Conservation (phyloP, 2,329 filamentous ascomycete species). For the Claviceps arundinis region DNA sequence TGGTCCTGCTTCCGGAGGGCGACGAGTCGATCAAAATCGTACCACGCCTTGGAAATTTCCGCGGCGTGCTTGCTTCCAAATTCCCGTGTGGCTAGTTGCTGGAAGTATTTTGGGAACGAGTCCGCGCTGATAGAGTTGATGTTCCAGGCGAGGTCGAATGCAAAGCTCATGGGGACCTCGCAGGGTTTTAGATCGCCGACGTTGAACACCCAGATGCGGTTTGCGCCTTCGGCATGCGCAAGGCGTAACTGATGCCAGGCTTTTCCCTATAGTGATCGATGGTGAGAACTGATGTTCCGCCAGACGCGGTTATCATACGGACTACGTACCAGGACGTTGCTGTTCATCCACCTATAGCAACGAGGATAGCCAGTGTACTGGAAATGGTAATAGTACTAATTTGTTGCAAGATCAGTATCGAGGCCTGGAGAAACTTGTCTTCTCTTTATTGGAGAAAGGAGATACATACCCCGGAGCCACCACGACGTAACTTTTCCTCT, state of each 20-base stretch:
- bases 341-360: conserved; percentile 50
- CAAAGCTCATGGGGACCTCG: conserved; percentile 41
- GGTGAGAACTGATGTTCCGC: not conserved
- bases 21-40: conserved; percentile 35
- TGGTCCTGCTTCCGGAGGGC: conserved; percentile 47
- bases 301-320: not conserved
- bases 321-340: conserved; percentile 35
- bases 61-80: conserved; percentile 33
- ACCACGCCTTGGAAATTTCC: conserved; percentile 34
- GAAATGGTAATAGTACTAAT: conserved; percentile 37
- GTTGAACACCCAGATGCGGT: conserved; percentile 49
- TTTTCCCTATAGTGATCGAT: conserved; percentile 15
- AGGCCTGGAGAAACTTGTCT: no score
- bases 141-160: conserved; percentile 44
- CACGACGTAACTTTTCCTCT: conserved; percentile 36
- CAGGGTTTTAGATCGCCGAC: conserved; percentile 48
- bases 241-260: conserved; percentile 39
- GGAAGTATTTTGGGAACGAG: conserved; percentile 28
- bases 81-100: conserved; percentile 33
- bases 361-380: conserved; percentile 50
- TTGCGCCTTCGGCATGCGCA: conserved; percentile 33
- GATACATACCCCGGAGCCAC: conserved; percentile 39
- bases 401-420: conserved; percentile 6
- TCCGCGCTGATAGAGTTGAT: conserved; percentile 29
- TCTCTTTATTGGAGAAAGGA: no score